A percentile compares a stretch with the other conserved stretches of the same genome.
These are phyloP conservation scores for Termitomyces sp. DNA, from an alignment of 768 basidiomycete genomes.

Conservation along the genomic window DNA sequence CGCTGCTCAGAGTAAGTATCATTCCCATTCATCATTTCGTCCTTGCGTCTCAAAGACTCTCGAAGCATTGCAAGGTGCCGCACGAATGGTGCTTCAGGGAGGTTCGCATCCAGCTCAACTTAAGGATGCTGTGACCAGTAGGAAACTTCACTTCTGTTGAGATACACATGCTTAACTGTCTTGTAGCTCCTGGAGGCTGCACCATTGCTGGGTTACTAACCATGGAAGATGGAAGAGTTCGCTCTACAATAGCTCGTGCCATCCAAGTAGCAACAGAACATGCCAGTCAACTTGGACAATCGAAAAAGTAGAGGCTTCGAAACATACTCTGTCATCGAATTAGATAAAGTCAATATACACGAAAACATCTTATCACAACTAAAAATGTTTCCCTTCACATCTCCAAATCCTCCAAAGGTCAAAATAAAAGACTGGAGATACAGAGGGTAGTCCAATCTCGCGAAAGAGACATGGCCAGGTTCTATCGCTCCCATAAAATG, in stretches of 20 bases:
- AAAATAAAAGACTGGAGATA: conserved; percentile 27
- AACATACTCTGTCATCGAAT: neutral
- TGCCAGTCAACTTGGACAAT: conserved; percentile 81
- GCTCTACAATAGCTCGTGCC: conserved; percentile 91
- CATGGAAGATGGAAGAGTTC: conserved; percentile 89
- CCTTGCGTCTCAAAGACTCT: neutral
- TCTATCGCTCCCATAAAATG: conserved; percentile 94
- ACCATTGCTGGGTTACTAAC: conserved; percentile 96
- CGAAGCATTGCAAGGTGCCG: conserved; percentile 90
- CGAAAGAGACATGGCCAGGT: conserved; percentile 19
- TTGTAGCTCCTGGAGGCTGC: conserved; percentile 89
- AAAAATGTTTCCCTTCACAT: conserved; percentile 23
- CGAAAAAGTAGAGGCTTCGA: conserved; percentile 34
- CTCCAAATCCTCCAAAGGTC: conserved; percentile 27
- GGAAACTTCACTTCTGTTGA: conserved; percentile 21
- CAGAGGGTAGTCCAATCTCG: conserved; percentile 24
- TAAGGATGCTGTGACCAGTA: conserved; percentile 96
- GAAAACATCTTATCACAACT: neutral
- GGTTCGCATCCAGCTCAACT: conserved; percentile 94
- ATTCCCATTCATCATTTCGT: neutral
- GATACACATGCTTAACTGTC: neutral
- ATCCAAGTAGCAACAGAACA: conserved; percentile 93
- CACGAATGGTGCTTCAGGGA: conserved; percentile 87
- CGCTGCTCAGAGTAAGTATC: conserved; percentile 81
- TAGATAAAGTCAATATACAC: neutral